These are phyloP conservation scores for Aspergillus jensenii DNA, from an alignment of 2,329 filamentous ascomycete species.

Conservation along the genomic window DNA sequence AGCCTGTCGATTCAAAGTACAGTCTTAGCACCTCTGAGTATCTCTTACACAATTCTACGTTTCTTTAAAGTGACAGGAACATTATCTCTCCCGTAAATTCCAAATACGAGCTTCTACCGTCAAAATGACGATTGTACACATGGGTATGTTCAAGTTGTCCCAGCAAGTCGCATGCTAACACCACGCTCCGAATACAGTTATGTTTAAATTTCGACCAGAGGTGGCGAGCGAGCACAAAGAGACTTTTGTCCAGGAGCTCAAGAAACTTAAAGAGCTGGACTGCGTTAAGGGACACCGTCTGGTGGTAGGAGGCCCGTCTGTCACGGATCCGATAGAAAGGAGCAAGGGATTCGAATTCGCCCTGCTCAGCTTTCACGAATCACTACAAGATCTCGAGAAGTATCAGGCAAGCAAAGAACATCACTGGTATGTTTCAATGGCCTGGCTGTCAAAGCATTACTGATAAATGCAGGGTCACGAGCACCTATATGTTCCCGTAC, in stretches of 20 bases:
- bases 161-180: not conserved
- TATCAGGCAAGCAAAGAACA: constrained; percentile 9
- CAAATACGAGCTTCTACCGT: not conserved
- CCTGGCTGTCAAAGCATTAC: not conserved
- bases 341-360: constrained; percentile 7
- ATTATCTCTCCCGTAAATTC: not conserved
- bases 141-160: not conserved
- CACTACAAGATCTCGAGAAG: not conserved
- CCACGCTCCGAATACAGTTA: not conserved
- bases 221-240: constrained; percentile 3
- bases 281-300: constrained; percentile 6
- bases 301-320: constrained; percentile 2
- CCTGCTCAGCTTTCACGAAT: constrained; percentile 5
- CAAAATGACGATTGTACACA: not conserved
- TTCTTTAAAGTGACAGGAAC: too few relatives aligned
- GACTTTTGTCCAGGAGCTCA: not conserved
- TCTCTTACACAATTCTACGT: too few relatives aligned
- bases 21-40: too few relatives aligned
- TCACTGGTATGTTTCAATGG: not conserved
- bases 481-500: constrained; percentile 5
- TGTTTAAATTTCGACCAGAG: constrained; percentile 7
- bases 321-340: not conserved
- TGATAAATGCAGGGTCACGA: constrained; percentile 1
- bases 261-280: not conserved
- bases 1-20: too few relatives aligned